Conservation (phyloP, 108 stramenopile genomes). For the Fragilariopsis cylindrus region DNA sequence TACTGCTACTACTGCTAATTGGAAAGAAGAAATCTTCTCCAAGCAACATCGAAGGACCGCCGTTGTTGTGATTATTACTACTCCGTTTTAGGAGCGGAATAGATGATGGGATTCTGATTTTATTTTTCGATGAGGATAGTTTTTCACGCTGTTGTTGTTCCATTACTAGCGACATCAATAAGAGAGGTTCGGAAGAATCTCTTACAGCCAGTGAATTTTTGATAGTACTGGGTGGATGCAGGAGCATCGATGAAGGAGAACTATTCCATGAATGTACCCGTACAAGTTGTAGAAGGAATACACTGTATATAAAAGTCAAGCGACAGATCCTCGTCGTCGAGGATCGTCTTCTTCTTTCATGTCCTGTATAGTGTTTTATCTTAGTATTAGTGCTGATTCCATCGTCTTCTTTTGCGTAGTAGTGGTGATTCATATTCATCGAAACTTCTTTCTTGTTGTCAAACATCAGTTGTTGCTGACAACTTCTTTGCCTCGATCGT, state of each 20-base stretch:
- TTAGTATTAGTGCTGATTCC: too few species aligned
- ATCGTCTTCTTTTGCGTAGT: too few species aligned
- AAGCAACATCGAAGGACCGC: constrained; percentile 5
- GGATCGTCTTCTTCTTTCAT: background rate
- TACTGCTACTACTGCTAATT: background rate
- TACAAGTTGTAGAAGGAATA: background rate
- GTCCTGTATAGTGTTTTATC: too few species aligned
- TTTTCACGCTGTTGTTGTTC: background rate
- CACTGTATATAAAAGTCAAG: background rate
- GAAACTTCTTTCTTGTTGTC: too few species aligned
- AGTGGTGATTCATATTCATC: too few species aligned
- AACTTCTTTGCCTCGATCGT: too few species aligned
- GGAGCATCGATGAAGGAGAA: background rate
- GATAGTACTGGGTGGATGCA: background rate
- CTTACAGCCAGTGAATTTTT: background rate
- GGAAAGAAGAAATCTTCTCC: background rate
- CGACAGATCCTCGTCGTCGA: background rate
- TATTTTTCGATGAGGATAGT: background rate
- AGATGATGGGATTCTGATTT: too few species aligned
- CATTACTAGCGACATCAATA: background rate
- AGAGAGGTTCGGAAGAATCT: background rate
- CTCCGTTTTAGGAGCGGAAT: background rate
- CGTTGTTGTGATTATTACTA: background rate
- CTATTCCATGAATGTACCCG: constrained; percentile 12
- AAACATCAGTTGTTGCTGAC: too few species aligned